These are phyloP conservation scores for Morella rubra DNA, from an alignment of 306 rosid species.

Conservation along the genomic window DNA sequence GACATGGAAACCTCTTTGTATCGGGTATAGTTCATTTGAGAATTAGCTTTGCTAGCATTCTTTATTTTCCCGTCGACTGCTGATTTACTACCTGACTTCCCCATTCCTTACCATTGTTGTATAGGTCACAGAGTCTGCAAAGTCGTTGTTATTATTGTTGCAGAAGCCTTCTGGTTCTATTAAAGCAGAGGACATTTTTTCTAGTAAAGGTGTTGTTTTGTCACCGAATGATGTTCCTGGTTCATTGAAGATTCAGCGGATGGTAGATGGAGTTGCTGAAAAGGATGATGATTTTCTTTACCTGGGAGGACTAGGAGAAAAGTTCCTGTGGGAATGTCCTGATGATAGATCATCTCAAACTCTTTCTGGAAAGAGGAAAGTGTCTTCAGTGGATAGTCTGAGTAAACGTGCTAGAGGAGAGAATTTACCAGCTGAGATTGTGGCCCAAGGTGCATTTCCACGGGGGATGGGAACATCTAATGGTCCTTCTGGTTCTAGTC, in stretches of 20 bases:
- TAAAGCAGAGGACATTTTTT: constrained; percentile 41
- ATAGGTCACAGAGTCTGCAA: constrained; percentile 64
- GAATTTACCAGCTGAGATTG: constrained; percentile 55
- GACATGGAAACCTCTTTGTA: constrained; percentile 46
- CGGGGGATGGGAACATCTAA: constrained; percentile 61
- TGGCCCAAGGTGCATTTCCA: constrained; percentile 61
- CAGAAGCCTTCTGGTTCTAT: constrained; percentile 57
- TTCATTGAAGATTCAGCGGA: constrained; percentile 51
- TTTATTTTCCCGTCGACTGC: constrained; percentile 12
- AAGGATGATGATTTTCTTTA: constrained; percentile 61
- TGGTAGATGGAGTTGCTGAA: constrained; percentile 51
- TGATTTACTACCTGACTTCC: constrained; percentile 29
- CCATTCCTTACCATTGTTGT: constrained; percentile 21
- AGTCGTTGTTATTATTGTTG: constrained; percentile 61
- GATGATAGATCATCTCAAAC: constrained; percentile 72
- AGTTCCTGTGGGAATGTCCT: constrained; percentile 94
- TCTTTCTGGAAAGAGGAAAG: constrained; percentile 64
- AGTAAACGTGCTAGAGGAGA: constrained; percentile 89
- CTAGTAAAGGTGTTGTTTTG: constrained; percentile 34
- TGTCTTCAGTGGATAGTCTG: constrained; percentile 62
- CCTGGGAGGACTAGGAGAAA: constrained; percentile 63
- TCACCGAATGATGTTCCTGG: constrained; percentile 42
- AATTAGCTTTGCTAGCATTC: not conserved
- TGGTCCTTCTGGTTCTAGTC: constrained; percentile 80
- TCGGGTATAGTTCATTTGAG: constrained; percentile 52